Evolutionary conservation across 768 basidiomycete genomes (phyloP), one percentile per base, ranked within the genome.

Genomic region (Suillus clintonianus): DNA sequence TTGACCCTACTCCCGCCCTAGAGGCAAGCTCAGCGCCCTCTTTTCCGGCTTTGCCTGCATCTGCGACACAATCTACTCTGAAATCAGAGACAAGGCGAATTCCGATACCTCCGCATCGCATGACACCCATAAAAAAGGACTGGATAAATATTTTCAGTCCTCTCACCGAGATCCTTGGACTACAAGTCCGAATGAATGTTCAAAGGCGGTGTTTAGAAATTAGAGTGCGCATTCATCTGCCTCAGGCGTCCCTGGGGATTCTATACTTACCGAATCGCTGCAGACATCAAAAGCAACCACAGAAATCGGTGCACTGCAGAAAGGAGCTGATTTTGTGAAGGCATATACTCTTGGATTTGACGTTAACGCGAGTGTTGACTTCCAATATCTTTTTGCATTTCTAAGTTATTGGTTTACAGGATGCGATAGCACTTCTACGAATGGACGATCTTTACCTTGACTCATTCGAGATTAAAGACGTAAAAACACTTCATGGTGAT

Each of bases 391-490:
- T 30, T 5, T 13, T 32, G 19, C 19, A 36, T 64, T 37, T 24
- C 53, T 65, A 57, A 51, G 65, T 59, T 42, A 50, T 59, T 63
- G 36, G 13, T 54, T 2, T 59, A 59, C 65, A 98, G 94, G 97
- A 99, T 69, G 89, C 97, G 6, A 92, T 99, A 67, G 97, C 97
- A 6, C 88, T 99, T 30, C 85, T 99, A 39, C 88, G 97, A 65
- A 76, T 99, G 70, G 97, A 99, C 73, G 97, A 99, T 74, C 85
- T 99, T 15, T 99, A 99, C 75, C 90, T 99, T 53, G 97, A 99
- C 71, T 95, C 96, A 3, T 97, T 97, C 71, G 97, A 99, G 77
- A 97, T 99, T 77, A 99, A 99, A 76, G 97, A 99, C 69, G 95
- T 99, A 59, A 99, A 99, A 80, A 97, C 94, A 0, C 84, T 99